Base-by-base conservation (phyloP, 352 stramenopile species). In the Phytophthora colocasiae region DNA sequence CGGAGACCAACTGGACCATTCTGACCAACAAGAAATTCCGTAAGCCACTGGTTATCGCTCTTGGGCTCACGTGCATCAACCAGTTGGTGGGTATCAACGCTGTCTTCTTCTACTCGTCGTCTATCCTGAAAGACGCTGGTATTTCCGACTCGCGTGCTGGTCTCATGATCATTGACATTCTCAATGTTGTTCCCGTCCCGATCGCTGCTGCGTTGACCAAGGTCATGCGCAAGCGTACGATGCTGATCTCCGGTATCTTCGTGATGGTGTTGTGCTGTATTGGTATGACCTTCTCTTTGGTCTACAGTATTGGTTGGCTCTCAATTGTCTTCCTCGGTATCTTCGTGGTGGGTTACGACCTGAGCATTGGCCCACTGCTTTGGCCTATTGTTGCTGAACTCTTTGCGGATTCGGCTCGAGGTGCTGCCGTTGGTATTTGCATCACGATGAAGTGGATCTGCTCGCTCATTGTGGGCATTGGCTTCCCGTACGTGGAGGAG, bases 71-170 rank as follows among this genome's bases (percentile, higher is more conserved):
- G 0, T 72, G 73, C n/a, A 67, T 74, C n/a, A 80, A 87, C 56
- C 81, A 89, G 55, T 71, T 91, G 40, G 81, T 80, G 6, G 81
- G 79, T 15, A 83, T 91, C 62, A 91, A 85, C 53, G 80, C 78
- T 19, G 76, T 89, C 15, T 88, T 88, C 66, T 81, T 82, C 61
- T 90, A 90, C 64, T 88, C 79, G 53, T 85, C 74, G n/a, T 71
- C 64, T 4, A 77, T 90, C 27, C 79, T 90, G 41, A 85, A 73
- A 26, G 67, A 78, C 29, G 78, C 78, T 6, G 81, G 81, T 0
- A 75, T 90, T 50, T 39, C 46, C 2, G 79, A 90, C 52, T 69
- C 70, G 14, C 81, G 81, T 22, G 29, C 75, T 6, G 81, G 79
- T 11, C 81, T 73, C n/a, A 56, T 86, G 32, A 83, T 90, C 48